Evolutionary conservation across 2,329 filamentous ascomycete species (phyloP).

Genomic region (Aureobasidium sp.): DNA sequence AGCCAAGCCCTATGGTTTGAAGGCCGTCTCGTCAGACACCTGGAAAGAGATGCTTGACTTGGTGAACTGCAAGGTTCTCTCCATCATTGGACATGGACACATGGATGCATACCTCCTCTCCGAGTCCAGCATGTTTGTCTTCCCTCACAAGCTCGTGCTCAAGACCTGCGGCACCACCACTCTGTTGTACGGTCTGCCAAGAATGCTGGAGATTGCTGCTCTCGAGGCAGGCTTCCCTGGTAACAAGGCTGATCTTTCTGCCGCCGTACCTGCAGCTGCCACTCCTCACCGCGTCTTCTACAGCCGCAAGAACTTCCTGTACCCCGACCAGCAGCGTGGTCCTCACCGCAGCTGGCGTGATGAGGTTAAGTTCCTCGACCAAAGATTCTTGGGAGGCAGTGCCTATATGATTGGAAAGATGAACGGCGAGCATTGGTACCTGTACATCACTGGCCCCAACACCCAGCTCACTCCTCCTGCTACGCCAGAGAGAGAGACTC

Average conservation of each 20-base stretch:
- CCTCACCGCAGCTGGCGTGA: slow-evolving; percentile 97
- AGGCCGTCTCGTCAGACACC: slow-evolving; percentile 70
- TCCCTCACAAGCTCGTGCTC: slow-evolving; percentile 97
- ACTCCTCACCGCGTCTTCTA: slow-evolving; percentile 96
- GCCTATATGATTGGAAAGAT: slow-evolving; percentile 99
- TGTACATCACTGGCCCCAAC: slow-evolving; percentile 88
- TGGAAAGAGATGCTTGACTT: slow-evolving; percentile 98
- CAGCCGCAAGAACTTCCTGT: slow-evolving; percentile 97
- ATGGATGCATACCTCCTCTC: slow-evolving; percentile 95
- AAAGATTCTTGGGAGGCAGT: slow-evolving; percentile 83
- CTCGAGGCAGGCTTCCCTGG: slow-evolving; percentile 82
- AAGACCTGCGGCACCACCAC: slow-evolving; percentile 99
- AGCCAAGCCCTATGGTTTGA: slow-evolving; percentile 68
- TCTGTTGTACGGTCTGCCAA: slow-evolving; percentile 76
- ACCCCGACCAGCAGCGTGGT: slow-evolving; percentile 85
- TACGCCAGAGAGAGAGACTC: slow-evolving; percentile 54
- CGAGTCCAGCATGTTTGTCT: slow-evolving; percentile 99
- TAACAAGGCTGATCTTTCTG: slow-evolving; percentile 55
- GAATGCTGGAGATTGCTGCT: slow-evolving; percentile 86
- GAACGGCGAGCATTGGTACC: slow-evolving; percentile 99
- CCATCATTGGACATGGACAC: slow-evolving; percentile 83
- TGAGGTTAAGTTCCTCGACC: slow-evolving; percentile 86
- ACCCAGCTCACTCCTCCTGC: slow-evolving; percentile 70
- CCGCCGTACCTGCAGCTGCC: slow-evolving; percentile 64
- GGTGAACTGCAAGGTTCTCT: slow-evolving; percentile 97